phyloP scores from a whole-genome alignment of 306 rosid species.

The Trichosanthes cucumerina region DNA sequence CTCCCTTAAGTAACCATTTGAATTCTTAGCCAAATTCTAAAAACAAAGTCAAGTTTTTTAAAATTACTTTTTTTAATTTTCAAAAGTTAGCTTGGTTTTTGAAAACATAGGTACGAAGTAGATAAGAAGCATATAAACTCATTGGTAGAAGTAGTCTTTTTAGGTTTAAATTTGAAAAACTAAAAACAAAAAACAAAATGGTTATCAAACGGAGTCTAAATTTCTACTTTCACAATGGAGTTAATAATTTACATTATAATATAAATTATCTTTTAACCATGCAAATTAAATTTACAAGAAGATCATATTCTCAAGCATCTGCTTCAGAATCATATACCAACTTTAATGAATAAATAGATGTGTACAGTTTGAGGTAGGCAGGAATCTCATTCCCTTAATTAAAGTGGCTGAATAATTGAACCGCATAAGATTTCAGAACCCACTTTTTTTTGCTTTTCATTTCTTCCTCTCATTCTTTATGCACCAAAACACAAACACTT shows the following conservation, averaged over 20 bases:
- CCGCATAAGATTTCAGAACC: neutral
- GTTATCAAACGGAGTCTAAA: too few relatives aligned
- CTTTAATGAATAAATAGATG: neutral
- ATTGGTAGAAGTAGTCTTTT: too few relatives aligned
- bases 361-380: neutral
- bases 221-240: neutral
- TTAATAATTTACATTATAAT: neutral
- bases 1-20: too few relatives aligned
- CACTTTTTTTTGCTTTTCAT: neutral
- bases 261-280: neutral
- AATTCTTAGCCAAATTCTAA: too few relatives aligned
- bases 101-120: too few relatives aligned
- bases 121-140: too few relatives aligned
- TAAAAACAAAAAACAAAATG: too few relatives aligned
- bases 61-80: too few relatives aligned
- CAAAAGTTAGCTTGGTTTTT: too few relatives aligned
- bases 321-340: neutral
- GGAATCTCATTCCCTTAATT: neutral
- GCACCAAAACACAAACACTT: neutral
- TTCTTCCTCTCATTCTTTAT: neutral
- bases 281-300: neutral
- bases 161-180: too few relatives aligned
- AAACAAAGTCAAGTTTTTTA: too few relatives aligned
- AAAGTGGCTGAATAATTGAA: constrained; percentile 8
- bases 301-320: neutral